Evolutionary conservation across 192 early-diverging fungal species (phyloP).

Genomic region (Helicostylum pulchrum): DNA sequence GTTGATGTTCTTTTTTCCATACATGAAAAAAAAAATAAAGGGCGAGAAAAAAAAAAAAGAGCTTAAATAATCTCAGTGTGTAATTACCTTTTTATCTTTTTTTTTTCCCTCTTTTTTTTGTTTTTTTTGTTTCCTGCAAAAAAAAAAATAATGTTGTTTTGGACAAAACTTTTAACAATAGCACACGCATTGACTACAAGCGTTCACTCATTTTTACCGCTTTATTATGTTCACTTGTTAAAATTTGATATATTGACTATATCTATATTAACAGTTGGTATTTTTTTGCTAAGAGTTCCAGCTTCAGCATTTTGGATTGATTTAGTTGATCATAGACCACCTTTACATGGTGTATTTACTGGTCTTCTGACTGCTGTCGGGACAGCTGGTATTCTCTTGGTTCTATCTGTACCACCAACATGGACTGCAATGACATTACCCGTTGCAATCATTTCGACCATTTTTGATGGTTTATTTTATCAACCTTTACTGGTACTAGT

Average conservation of each 20-base stretch:
- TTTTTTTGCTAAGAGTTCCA: neutral
- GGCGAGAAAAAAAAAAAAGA: too few relatives aligned
- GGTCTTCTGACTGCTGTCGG: slow-evolving; percentile 18
- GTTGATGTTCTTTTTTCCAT: too few relatives aligned
- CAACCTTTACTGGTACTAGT: slow-evolving; percentile 21
- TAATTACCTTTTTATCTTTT: too few relatives aligned
- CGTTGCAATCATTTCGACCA: slow-evolving; percentile 4
- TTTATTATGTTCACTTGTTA: slow-evolving; percentile 19
- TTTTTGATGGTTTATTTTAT: slow-evolving; percentile 25
- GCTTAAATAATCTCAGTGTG: too few relatives aligned
- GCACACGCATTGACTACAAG: slow-evolving; percentile 16
- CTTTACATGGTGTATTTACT: slow-evolving; percentile 21
- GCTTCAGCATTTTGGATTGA: slow-evolving; percentile 12
- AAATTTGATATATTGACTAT: slow-evolving; percentile 5
- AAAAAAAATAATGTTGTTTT: slow-evolving; percentile 1
- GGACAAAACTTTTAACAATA: slow-evolving; percentile 21
- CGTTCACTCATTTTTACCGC: slow-evolving; percentile 19
- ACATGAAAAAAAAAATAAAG: too few relatives aligned
- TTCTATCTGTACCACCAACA: slow-evolving; percentile 18
- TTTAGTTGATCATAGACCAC: slow-evolving; percentile 7
- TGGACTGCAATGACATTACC: slow-evolving; percentile 13
- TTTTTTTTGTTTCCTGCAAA: too few relatives aligned
- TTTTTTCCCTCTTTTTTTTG: too few relatives aligned
- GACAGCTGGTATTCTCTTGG: slow-evolving; percentile 11
- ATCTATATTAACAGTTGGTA: neutral